Evolutionary conservation across 2,329 filamentous ascomycete species (phyloP).

Genomic region (Cadophora sp.): DNA sequence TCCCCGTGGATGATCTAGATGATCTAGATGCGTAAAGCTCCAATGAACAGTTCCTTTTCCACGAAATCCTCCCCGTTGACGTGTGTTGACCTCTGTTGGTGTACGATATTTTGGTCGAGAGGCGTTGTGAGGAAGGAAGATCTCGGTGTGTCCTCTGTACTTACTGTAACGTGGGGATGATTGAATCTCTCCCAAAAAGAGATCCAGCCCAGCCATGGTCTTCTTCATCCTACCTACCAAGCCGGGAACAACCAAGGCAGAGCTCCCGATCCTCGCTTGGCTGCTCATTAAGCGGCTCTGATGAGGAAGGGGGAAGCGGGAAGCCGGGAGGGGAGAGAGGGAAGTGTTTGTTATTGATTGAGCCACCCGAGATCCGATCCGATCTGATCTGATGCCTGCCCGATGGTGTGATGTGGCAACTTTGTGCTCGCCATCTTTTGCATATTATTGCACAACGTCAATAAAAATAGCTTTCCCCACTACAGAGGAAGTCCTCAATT

Average conservation of each 20-base stretch:
- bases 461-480: not conserved
- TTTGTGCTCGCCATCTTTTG: not conserved
- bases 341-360: not conserved
- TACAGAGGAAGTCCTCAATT: not conserved
- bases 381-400: not conserved
- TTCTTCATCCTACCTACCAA: not conserved
- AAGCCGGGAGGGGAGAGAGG: not conserved
- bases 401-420: slow-evolving; percentile 8
- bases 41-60: slow-evolving; percentile 7
- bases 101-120: not conserved
- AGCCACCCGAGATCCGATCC: slow-evolving; percentile 7
- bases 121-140: too few relatives aligned
- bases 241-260: slow-evolving; percentile 9
- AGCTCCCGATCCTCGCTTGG: not conserved
- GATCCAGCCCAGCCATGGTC: not conserved
- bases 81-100: not conserved
- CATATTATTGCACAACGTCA: not conserved
- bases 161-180: not conserved
- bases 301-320: not conserved
- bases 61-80: not conserved
- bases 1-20: too few relatives aligned
- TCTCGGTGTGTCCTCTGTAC: not conserved
- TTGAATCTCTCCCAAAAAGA: not conserved
- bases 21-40: not conserved
- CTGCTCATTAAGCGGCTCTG: not conserved